phyloP scores from a whole-genome alignment of 257 asterid genomes.

The Solanum chiquidenum region DNA sequence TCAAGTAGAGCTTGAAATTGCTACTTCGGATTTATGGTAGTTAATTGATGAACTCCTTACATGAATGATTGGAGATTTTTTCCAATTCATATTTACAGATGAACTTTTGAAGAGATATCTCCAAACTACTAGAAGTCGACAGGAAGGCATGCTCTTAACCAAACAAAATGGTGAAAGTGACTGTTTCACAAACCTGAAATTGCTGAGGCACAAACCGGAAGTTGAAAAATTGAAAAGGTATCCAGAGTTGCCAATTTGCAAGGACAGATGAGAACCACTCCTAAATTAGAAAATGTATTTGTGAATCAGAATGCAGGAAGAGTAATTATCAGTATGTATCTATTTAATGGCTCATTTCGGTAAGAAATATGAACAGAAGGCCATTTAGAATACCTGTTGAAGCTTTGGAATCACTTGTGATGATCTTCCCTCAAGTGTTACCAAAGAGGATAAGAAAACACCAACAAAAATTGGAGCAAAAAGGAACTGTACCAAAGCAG shows the following conservation, averaged over 20 bases:
- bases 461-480: slow-evolving; percentile 72
- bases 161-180: background rate
- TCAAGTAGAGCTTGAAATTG: background rate
- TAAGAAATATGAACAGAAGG: background rate
- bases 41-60: background rate
- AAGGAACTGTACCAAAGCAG: slow-evolving; percentile 40
- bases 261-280: slow-evolving; percentile 90
- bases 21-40: too few species aligned
- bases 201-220: slow-evolving; percentile 91
- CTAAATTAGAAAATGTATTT: slow-evolving; percentile 14
- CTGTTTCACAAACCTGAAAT: slow-evolving; percentile 55
- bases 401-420: slow-evolving; percentile 61
- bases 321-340: background rate
- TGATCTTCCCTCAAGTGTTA: slow-evolving; percentile 58
- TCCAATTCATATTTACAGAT: background rate
- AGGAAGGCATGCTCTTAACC: background rate
- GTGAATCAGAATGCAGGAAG: background rate
- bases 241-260: slow-evolving; percentile 96
- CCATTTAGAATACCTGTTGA: slow-evolving; percentile 45
- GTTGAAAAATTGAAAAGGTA: slow-evolving; percentile 91
- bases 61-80: background rate
- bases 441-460: slow-evolving; percentile 41
- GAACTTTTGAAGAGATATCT: background rate
- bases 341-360: background rate
- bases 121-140: background rate